Evolutionary conservation across 805 yeast species (phyloP).

Genomic region (Barnettozyma pratensis): DNA sequence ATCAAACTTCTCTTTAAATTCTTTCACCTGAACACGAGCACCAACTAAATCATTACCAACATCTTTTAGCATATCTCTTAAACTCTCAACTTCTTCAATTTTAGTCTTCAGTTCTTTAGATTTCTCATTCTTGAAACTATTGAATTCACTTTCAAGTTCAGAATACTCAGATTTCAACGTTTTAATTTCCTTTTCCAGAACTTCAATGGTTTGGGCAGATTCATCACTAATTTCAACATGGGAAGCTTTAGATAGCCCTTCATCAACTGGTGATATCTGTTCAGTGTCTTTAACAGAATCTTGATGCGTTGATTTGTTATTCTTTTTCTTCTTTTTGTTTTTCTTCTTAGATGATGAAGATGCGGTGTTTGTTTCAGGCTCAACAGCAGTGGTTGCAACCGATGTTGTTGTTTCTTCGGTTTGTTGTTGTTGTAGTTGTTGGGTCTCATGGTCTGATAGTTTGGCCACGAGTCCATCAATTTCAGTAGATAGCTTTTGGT

Average conservation of each 20-base stretch:
- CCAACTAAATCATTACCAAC: slow-evolving; percentile 78
- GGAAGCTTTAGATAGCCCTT: background rate
- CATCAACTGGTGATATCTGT: slow-evolving; percentile 9
- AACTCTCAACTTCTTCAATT: slow-evolving; percentile 58
- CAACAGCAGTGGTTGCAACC: background rate
- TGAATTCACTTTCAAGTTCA: background rate
- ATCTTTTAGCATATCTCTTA: slow-evolving; percentile 70
- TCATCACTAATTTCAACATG: too few species aligned
- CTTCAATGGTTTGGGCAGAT: background rate
- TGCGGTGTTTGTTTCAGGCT: background rate
- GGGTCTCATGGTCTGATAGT: background rate
- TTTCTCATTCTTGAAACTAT: slow-evolving; percentile 18
- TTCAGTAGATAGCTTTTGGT: background rate
- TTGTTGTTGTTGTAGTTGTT: slow-evolving; percentile 7
- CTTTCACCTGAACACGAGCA: slow-evolving; percentile 55
- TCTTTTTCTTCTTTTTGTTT: slow-evolving; percentile 20
- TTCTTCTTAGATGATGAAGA: slow-evolving; percentile 9
- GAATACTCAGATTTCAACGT: background rate
- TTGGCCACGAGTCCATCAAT: slow-evolving; percentile 11
- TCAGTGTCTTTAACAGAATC: slow-evolving; percentile 23
- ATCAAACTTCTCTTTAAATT: slow-evolving; percentile 12
- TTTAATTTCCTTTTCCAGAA: background rate
- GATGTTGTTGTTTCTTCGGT: too few species aligned
- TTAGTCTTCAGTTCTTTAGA: slow-evolving; percentile 32
- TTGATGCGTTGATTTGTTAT: slow-evolving; percentile 3